Evolutionary conservation across 129 eudicot species (phyloP).

Genomic region (Flaveria linearis): DNA sequence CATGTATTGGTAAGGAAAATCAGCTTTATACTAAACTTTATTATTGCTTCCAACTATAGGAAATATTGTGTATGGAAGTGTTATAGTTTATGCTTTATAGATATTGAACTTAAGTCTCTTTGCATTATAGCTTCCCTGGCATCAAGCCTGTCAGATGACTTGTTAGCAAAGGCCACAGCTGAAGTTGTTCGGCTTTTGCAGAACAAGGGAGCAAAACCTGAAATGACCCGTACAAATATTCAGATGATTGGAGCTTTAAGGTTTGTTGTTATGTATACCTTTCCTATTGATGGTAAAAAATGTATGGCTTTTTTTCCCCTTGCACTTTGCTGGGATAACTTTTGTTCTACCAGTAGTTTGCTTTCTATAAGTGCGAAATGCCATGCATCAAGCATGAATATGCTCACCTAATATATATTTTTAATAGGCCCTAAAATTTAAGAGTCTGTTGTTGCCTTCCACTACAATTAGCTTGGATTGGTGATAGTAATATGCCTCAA

Average conservation of each 20-base stretch:
- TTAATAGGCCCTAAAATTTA: not conserved
- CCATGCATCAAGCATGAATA: not conserved
- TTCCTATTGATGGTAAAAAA: constrained; percentile 18
- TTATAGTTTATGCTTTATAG: not conserved
- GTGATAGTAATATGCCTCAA: not conserved
- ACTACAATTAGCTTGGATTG: not conserved
- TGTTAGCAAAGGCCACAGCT: constrained; percentile 88
- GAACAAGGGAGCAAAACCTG: constrained; percentile 66
- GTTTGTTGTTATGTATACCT: constrained; percentile 31
- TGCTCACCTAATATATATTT: not conserved
- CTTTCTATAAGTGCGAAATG: not conserved
- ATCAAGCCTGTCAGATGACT: constrained; percentile 91
- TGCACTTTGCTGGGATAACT: not conserved
- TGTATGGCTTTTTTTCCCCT: not conserved
- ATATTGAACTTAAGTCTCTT: constrained; percentile 4
- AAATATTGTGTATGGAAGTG: not conserved
- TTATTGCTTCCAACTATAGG: constrained; percentile 4
- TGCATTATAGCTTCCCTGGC: constrained; percentile 72
- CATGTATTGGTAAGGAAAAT: constrained; percentile 77
- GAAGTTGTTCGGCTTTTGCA: constrained; percentile 79
- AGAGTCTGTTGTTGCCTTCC: not conserved
- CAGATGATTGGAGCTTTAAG: constrained; percentile 96
- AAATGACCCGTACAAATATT: constrained; percentile 86
- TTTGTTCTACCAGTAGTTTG: not conserved
- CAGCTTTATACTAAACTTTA: constrained; percentile 8